phyloP scores from a whole-genome alignment of 2,329 filamentous ascomycete species.

The Penicillium hesseltinei region DNA sequence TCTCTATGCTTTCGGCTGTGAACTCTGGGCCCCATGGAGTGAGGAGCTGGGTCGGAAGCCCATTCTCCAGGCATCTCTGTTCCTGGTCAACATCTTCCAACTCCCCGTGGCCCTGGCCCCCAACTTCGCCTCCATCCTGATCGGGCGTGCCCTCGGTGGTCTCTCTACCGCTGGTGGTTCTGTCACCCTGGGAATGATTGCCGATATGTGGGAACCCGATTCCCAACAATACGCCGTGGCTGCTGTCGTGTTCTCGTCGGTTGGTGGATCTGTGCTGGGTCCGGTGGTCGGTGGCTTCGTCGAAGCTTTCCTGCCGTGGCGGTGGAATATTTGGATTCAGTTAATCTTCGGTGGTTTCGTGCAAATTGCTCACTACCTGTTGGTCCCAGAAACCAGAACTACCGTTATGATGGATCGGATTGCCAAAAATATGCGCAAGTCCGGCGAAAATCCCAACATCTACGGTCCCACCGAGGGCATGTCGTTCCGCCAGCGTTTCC shows the following conservation, averaged over 20 bases:
- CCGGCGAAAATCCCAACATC: constrained; percentile 58
- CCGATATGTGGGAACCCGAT: constrained; percentile 70
- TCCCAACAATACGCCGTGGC: constrained; percentile 73
- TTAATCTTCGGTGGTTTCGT: constrained; percentile 72
- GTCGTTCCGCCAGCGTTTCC: constrained; percentile 59
- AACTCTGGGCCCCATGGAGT: constrained; percentile 84
- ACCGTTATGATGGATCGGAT: constrained; percentile 77
- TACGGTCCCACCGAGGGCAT: constrained; percentile 71
- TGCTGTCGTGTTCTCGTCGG: constrained; percentile 75
- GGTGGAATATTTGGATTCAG: constrained; percentile 82
- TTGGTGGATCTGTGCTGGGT: constrained; percentile 72
- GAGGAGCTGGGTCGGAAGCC: constrained; percentile 78
- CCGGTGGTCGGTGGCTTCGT: constrained; percentile 78
- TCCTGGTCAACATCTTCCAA: constrained; percentile 76
- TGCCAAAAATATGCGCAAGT: constrained; percentile 69
- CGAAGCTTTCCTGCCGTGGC: constrained; percentile 65
- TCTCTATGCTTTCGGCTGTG: constrained; percentile 79
- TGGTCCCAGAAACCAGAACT: constrained; percentile 74
- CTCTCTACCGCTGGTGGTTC: constrained; percentile 70
- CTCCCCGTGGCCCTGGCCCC: constrained; percentile 69
- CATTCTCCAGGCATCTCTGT: constrained; percentile 69
- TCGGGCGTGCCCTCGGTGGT: constrained; percentile 68
- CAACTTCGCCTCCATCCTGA: constrained; percentile 69
- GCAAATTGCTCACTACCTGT: constrained; percentile 64
- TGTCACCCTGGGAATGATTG: constrained; percentile 72